Percentiles rank a stretch among this genome's conserved stretches.
phyloP scores from a whole-genome alignment of 768 basidiomycete species.

The Rhizopogon sp. region DNA sequence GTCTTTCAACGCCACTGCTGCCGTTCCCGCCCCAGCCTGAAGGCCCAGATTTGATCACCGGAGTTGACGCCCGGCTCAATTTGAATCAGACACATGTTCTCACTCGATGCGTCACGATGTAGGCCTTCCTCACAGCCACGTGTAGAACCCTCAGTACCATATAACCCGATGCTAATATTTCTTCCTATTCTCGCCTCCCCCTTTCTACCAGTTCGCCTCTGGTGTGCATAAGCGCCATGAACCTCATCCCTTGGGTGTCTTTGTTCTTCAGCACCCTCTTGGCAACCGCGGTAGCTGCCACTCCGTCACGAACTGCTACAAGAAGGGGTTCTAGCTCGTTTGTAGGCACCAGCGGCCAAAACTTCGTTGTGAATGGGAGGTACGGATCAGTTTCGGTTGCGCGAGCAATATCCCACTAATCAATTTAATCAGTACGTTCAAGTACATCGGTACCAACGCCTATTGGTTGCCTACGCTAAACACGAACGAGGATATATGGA shows the following conservation, averaged over 20 bases:
- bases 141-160: slow-evolving; percentile 5
- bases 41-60: not conserved
- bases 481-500: slow-evolving; percentile 48
- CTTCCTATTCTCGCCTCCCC: slow-evolving; percentile 1
- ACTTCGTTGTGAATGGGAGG: slow-evolving; percentile 56
- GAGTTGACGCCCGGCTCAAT: slow-evolving; percentile 1
- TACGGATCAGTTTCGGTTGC: slow-evolving; percentile 10
- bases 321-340: slow-evolving; percentile 33
- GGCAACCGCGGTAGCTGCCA: slow-evolving; percentile 22
- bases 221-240: slow-evolving; percentile 27
- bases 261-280: slow-evolving; percentile 24
- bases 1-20: not conserved
- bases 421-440: slow-evolving; percentile 30
- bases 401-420: slow-evolving; percentile 17
- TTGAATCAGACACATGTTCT: slow-evolving; percentile 2
- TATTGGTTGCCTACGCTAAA: slow-evolving; percentile 64
- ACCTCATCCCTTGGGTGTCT: slow-evolving; percentile 24
- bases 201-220: not conserved
- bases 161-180: slow-evolving; percentile 10
- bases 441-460: slow-evolving; percentile 53
- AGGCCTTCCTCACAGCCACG: slow-evolving; percentile 5
- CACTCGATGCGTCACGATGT: not conserved
- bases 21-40: not conserved
- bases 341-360: slow-evolving; percentile 37
- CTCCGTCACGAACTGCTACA: slow-evolving; percentile 27